Base-by-base conservation (phyloP, 345 rosid genomes). In the Cardamine chenopodiifolia region DNA sequence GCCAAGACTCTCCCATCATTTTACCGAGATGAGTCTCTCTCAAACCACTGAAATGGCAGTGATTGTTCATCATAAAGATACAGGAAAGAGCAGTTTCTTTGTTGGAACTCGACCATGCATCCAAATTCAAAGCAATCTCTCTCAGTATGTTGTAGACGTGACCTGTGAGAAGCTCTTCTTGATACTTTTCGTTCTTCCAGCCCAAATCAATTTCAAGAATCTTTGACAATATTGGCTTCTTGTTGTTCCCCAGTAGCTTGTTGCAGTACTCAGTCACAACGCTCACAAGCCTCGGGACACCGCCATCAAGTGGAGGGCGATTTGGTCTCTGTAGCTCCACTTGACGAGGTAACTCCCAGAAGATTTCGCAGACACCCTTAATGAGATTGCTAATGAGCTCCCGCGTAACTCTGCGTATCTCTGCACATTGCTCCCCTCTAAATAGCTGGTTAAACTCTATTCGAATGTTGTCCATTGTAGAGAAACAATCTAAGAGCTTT, bases 61-160 rank as follows among this genome's bases (percentile, higher is more conserved):
- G 97, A 70, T 88, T 94, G 63, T 89, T 91, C 95, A 90, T 90
- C 93, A 94, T 91, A 77, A 90, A 94, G 69, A 94, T 73, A 78
- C 80, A 90, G 55, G 93, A 87, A 28, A 88, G 79, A 7, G 78
- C 14, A 1, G 70, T 50, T 53, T 85, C 83, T 11, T 70, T 49
- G 49, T 80, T 83, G 29, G 83, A 66, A 78, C 86, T 87, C 9
- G 98, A 86, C 96, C 91, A 89, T 1, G 84, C 64, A 72, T 94
- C 97, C 32, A 91, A 50, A 62, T 91, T 91, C 34, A 90, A 61
- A 19, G 88, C 86, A 15, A 85, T 79, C 82, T 90, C 89, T 73
- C 83, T 87, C 28, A 89, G 52, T 6, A 88, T 60, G 60, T 42
- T 73, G 74, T 83, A 85, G 29, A 90, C 72, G 71, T 88, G 90